Evolutionary conservation across 257 asterid genomes (phyloP), one percentile per base, ranked within the genome.

Genomic region (Forsythia viridissima): DNA sequence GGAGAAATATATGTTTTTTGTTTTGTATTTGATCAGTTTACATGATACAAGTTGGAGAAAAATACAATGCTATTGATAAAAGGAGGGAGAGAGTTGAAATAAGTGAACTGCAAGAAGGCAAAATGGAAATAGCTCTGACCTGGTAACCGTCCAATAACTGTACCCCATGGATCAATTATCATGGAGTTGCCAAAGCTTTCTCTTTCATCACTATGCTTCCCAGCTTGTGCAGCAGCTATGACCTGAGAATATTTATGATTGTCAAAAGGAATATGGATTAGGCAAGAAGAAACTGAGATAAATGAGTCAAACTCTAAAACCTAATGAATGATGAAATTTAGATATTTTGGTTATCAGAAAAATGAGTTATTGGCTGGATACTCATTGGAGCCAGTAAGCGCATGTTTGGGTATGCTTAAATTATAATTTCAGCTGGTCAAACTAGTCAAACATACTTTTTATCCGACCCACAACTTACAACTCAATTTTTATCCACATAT

Each of bases 151-250:
- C 96, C 94, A 6, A 95, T 63, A 75, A 95, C 82, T 37, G 82
- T 87, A 51, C 99, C 99, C 99, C 99, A 95, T 43, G 99, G 98
- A 88, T 95, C 97, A 76, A 95, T 92, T 61, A 95, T 92, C 87
- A 95, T 55, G 20, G 92, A 79, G 82, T 92, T 97, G 37, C 99
- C 99, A 74, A 84, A 92, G 77, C 99, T 95, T 30, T 95, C 98
- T 86, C 97, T 89, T 43, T 82, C 86, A 7, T 87, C 97, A 77
- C 88, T 88, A 78, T 95, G 99, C 81, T 88, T 89, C 74, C 99
- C 99, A 71, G 93, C 94, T 82, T 95, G 99, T 51, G 99, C 90
- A 5, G 98, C 96, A 79, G 98, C 99, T 77, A 93, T 92, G 76
- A 90, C 89, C 94, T 90, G 86, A n/a, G 4, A 72, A 77, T 42